Percentiles rank a stretch among this genome's conserved stretches.
Evolutionary conservation across 1,284 basidiomycete genomes (phyloP).

Genomic region (Austroboletus niveus): DNA sequence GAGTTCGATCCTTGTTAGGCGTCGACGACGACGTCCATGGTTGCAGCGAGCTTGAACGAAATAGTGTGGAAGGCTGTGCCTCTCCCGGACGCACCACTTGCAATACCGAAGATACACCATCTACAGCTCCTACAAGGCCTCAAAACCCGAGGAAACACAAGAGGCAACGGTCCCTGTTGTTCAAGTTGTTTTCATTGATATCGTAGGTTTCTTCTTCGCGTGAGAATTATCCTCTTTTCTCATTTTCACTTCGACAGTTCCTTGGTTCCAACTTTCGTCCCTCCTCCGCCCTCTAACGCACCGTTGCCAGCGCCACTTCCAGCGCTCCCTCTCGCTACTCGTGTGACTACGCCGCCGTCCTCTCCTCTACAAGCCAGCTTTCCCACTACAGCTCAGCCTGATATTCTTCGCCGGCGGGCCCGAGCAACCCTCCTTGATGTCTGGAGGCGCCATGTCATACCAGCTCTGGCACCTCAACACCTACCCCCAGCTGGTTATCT

Average conservation of each 20-base stretch:
- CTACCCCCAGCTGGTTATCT: no score
- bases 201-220: conserved; percentile 40
- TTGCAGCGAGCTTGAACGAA: conserved; percentile 37
- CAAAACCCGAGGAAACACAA: conserved; percentile 42
- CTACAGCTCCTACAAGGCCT: conserved; percentile 12
- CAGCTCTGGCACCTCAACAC: no score
- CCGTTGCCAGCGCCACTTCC: conserved; percentile 25
- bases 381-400: conserved; percentile 27
- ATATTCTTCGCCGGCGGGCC: conserved; percentile 59
- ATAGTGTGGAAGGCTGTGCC: conserved; percentile 16
- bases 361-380: neutral
- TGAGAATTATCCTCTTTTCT: conserved; percentile 1
- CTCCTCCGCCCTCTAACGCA: conserved; percentile 26
- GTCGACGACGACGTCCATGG: conserved; percentile 55
- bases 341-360: no score
- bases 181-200: conserved; percentile 51
- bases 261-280: conserved; percentile 31
- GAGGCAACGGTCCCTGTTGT: conserved; percentile 60
- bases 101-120: conserved; percentile 4
- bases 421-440: conserved; percentile 61
- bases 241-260: conserved; percentile 30
- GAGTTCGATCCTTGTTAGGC: conserved; percentile 38
- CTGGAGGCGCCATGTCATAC: no score
- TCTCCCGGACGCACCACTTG: conserved; percentile 25
- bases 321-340: conserved; percentile 3